Conservation (phyloP, 2,329 filamentous ascomycete species). For the Microdochium paspali region DNA sequence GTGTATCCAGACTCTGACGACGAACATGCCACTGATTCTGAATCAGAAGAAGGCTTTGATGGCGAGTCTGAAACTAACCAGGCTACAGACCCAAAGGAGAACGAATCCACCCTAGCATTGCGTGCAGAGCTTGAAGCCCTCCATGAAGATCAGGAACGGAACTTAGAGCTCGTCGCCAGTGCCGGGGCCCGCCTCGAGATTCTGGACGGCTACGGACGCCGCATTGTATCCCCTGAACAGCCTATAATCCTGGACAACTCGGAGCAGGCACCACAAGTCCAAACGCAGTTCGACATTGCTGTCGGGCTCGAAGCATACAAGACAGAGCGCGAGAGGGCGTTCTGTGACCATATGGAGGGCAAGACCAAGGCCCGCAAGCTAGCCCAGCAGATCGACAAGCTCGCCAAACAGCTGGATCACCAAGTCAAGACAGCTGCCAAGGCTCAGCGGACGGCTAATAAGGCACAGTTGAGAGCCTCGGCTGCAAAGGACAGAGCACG, state of each 20-base stretch:
- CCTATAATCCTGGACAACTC: neutral
- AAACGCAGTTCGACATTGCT: constrained; percentile 20
- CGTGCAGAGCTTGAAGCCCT: constrained; percentile 20
- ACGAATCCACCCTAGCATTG: constrained; percentile 17
- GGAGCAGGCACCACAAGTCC: neutral
- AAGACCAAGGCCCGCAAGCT: constrained; percentile 21
- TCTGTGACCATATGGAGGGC: constrained; percentile 28
- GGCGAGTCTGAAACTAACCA: constrained; percentile 12
- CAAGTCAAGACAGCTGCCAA: constrained; percentile 16
- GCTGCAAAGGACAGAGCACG: constrained; percentile 23
- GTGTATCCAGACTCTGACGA: constrained; percentile 37
- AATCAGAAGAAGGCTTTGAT: constrained; percentile 4
- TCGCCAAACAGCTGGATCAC: constrained; percentile 20
- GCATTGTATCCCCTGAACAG: neutral
- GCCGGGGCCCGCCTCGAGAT: constrained; percentile 28
- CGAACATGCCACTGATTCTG: constrained; percentile 9
- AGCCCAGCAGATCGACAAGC: constrained; percentile 17
- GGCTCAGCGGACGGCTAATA: constrained; percentile 11
- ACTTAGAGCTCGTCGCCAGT: constrained; percentile 20
- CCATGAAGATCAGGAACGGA: constrained; percentile 16
- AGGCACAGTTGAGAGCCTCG: constrained; percentile 12
- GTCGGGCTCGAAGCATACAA: constrained; percentile 29
- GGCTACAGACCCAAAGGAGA: constrained; percentile 7
- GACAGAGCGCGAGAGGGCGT: constrained; percentile 29
- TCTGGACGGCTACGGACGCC: constrained; percentile 26